A percentile compares a stretch with the other conserved stretches of the same genome.
Conservation (phyloP, 306 rosid species). For the Comarum palustre region DNA sequence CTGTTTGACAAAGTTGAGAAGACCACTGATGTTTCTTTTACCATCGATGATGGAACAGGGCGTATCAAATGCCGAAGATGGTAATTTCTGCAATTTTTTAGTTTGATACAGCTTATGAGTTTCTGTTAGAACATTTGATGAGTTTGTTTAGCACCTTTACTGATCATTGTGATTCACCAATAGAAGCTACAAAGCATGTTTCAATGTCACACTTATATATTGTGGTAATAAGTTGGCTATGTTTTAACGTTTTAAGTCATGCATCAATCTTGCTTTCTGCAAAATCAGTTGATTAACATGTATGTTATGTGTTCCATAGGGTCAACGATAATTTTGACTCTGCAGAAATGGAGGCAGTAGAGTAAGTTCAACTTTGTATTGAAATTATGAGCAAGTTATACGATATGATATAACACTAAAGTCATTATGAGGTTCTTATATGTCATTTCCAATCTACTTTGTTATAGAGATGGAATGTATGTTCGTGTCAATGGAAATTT, state of each 20-base stretch:
- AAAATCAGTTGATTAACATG: conserved; percentile 7
- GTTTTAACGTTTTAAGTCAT: background rate
- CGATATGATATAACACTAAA: background rate
- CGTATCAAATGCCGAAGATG: conserved; percentile 81
- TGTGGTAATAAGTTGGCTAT: background rate
- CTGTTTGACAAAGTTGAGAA: conserved; percentile 69
- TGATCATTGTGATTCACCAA: background rate
- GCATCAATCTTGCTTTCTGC: background rate
- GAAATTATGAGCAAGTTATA: background rate
- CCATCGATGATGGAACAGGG: conserved; percentile 87
- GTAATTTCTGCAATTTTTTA: conserved; percentile 30
- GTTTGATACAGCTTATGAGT: background rate
- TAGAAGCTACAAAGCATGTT: background rate
- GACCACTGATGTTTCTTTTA: conserved; percentile 62
- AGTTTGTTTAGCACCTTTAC: background rate
- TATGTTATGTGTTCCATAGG: conserved; percentile 41
- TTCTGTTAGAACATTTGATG: background rate
- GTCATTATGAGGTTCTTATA: background rate
- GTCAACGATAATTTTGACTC: conserved; percentile 68
- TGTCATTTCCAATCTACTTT: conserved; percentile 13
- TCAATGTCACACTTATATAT: background rate
- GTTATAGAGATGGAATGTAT: conserved; percentile 49
- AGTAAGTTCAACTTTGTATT: conserved; percentile 42
- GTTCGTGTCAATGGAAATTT: conserved; percentile 75
- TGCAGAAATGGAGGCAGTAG: conserved; percentile 68